Conservation (phyloP, 768 basidiomycete genomes). For the Xanthoconium purpureum region DNA sequence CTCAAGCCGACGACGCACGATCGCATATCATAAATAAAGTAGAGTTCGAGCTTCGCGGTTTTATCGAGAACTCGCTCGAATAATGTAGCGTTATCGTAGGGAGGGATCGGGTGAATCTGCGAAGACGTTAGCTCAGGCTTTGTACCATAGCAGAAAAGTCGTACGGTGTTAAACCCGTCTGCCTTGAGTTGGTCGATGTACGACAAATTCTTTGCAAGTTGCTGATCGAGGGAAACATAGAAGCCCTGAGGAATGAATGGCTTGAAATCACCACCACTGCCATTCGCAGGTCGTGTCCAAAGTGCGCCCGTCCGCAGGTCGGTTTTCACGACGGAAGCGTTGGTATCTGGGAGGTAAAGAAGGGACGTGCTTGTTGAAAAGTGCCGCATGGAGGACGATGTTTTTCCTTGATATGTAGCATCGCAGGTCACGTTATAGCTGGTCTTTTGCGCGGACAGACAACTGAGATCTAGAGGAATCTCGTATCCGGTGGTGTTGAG, state of each 20-base stretch:
- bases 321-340: constrained; percentile 44
- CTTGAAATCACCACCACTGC: constrained; percentile 24
- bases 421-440: constrained; percentile 36
- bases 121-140: constrained; percentile 27
- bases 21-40: constrained; percentile 81
- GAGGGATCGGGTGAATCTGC: constrained; percentile 72
- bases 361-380: constrained; percentile 35
- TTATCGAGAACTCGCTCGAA: constrained; percentile 21
- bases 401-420: constrained; percentile 24
- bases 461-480: constrained; percentile 33
- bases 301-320: constrained; percentile 46
- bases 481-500: constrained; percentile 38
- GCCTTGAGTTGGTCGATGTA: constrained; percentile 54
- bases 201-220: constrained; percentile 50
- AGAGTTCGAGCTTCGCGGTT: constrained; percentile 35
- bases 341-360: constrained; percentile 40
- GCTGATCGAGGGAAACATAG: constrained; percentile 59
- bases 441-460: constrained; percentile 27
- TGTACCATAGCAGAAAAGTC: background rate
- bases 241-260: constrained; percentile 69
- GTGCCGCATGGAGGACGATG: constrained; percentile 15
- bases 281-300: constrained; percentile 35
- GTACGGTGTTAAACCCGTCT: constrained; percentile 43
- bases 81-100: constrained; percentile 53
- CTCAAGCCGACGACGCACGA: constrained; percentile 28